Percentiles rank a stretch among this genome's conserved stretches.
These are phyloP conservation scores for Hypoxylon sp. DNA, from an alignment of 2,329 filamentous ascomycete genomes.

Conservation along the genomic window DNA sequence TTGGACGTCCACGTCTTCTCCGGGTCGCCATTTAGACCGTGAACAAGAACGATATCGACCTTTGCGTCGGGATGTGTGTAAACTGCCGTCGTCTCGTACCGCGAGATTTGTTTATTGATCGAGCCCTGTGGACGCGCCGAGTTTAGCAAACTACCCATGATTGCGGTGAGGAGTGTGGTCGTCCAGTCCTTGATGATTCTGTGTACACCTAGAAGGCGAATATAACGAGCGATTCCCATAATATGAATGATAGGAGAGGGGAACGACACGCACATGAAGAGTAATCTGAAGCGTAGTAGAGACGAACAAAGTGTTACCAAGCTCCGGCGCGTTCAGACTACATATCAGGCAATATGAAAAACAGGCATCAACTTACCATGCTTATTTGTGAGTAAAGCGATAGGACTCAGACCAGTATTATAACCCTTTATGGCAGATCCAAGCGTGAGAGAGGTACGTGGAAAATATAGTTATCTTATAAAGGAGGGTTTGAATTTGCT, in stretches of 20 bases:
- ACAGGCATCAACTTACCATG: constrained; percentile 41
- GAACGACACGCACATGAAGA: constrained; percentile 6
- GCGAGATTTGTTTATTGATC: constrained; percentile 65
- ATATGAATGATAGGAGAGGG: constrained; percentile 4
- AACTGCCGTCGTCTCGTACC: constrained; percentile 72
- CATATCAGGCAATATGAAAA: constrained; percentile 22
- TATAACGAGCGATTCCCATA: constrained; percentile 18
- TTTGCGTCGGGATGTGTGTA: constrained; percentile 71
- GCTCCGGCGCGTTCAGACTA: constrained; percentile 4
- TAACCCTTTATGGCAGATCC: constrained; percentile 32
- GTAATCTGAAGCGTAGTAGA: not conserved
- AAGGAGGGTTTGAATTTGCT: constrained; percentile 40
- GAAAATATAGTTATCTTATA: constrained; percentile 36
- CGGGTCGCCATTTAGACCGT: constrained; percentile 78
- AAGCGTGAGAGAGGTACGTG: constrained; percentile 21
- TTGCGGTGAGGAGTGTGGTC: constrained; percentile 15
- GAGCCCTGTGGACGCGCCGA: constrained; percentile 58
- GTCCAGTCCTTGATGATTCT: constrained; percentile 16
- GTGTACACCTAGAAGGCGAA: constrained; percentile 25
- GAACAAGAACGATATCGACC: constrained; percentile 78
- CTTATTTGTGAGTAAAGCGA: constrained; percentile 44
- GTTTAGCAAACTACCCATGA: constrained; percentile 43
- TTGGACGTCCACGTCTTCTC: constrained; percentile 72
- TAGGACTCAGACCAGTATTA: constrained; percentile 32
- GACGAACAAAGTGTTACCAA: constrained; percentile 12